Evolutionary conservation across 495 filamentous ascomycete genomes (phyloP), one percentile per base, ranked within the genome.

Genomic region (Melanomma pulvis-pyrius): DNA sequence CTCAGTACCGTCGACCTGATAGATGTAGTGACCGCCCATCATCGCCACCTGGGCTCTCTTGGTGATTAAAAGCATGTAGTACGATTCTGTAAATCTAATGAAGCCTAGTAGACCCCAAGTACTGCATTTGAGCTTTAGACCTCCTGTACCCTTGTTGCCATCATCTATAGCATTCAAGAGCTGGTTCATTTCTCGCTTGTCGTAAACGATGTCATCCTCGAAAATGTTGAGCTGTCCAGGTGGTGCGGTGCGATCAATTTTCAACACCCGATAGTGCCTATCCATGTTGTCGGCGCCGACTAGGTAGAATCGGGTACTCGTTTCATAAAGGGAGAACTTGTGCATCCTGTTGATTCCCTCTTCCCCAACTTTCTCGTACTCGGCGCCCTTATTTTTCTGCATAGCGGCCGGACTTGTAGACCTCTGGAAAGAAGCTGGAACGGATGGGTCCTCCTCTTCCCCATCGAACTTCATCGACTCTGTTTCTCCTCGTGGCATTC

Each of bases 11-110:
- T 98, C 94, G 32, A 98, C 85, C 77, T 97, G 92, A 71, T 97
- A 97, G 54, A 97, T 81, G 74, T 94, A 97, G 75, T 98, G 94
- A 13, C 94, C 94, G 36, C 94, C 94, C 39, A 98, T 86, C 88
- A 96, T 91, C 44, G 93, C 96, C 2, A 97, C 92, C 59, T 96
- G 93, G 74, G 91, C 93, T 75, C 93, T 86, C 78, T 98, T 98
- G 46, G 93, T 98, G 70, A 97, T 92, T 48, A 98, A 76, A 8
- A 98, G 82, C 93, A 98, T 98, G 69, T 98, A 98, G 74, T 92
- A 97, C n/a, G 90, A 87, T 7, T 92, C 93, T 7, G 94, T 98
- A 73, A 98, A 97, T 58, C 90, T 84, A 71, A 98, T 92, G 73
- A 98, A 98, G 1, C 94, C 94, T 25, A 98, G 80, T 28, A 98